phyloP scores from a whole-genome alignment of 192 early-diverging fungal species.

The Gryganskiella cystojenkinii region DNA sequence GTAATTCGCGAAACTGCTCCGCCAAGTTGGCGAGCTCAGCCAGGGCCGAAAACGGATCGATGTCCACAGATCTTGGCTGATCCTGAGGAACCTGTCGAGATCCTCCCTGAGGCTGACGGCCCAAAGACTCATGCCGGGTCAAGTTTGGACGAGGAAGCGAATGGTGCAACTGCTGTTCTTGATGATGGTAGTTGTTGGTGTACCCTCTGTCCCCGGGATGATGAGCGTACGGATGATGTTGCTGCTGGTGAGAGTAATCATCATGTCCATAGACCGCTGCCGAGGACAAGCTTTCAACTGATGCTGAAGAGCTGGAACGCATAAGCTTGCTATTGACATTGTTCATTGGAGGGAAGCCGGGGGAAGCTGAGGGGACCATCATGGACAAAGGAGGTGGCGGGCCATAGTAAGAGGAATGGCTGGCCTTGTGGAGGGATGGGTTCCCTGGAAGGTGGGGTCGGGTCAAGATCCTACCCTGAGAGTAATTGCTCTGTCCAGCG shows the following conservation, averaged over 20 bases:
- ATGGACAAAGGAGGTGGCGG: slow-evolving; percentile 6
- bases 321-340: slow-evolving; percentile 11
- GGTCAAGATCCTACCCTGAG: slow-evolving; percentile 1
- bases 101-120: slow-evolving; percentile 5
- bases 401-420: slow-evolving; percentile 5
- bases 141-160: slow-evolving; percentile 40
- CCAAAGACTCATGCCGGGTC: slow-evolving; percentile 32
- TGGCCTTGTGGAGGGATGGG: slow-evolving; percentile 37
- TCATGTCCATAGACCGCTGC: slow-evolving; percentile 11
- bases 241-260: too few relatives aligned
- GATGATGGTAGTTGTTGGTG: background rate
- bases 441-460: slow-evolving; percentile 42
- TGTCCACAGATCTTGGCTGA: slow-evolving; percentile 14
- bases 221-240: background rate
- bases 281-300: background rate
- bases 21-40: slow-evolving; percentile 42
- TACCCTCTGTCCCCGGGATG: background rate
- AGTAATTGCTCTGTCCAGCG: background rate
- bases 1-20: slow-evolving; percentile 35
- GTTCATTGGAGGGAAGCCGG: slow-evolving; percentile 5
- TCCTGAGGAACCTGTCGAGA: slow-evolving; percentile 1
- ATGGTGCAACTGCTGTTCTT: slow-evolving; percentile 37
- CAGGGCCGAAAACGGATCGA: slow-evolving; percentile 37
- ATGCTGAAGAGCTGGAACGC: slow-evolving; percentile 1
- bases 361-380: too few relatives aligned